Evolutionary conservation across 176 grass and related monocot genomes (phyloP).

Genomic region (Raddia guianensis): DNA sequence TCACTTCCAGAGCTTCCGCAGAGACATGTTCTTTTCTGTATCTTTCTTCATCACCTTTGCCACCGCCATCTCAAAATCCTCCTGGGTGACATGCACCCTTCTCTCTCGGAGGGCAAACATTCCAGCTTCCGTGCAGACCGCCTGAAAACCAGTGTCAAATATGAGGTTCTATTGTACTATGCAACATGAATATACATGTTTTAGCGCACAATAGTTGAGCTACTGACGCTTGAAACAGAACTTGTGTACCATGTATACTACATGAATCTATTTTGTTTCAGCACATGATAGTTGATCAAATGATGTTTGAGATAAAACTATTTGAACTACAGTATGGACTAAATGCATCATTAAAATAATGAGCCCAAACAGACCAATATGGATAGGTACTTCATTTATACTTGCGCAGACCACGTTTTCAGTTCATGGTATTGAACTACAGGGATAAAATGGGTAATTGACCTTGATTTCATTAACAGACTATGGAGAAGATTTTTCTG

Average conservation of each 20-base stretch:
- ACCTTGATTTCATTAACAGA: neutral
- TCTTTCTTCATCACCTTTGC: constrained; percentile 86
- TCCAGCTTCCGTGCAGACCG: constrained; percentile 76
- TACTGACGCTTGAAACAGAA: neutral
- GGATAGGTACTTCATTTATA: neutral
- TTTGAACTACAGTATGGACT: neutral
- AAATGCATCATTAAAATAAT: neutral
- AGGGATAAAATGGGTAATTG: neutral
- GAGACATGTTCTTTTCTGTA: constrained; percentile 78
- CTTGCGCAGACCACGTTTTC: neutral
- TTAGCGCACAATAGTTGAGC: neutral
- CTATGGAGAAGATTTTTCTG: neutral
- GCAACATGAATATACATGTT: neutral
- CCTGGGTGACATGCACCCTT: constrained; percentile 75
- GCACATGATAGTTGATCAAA: neutral
- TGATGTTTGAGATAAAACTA: neutral
- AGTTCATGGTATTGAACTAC: neutral
- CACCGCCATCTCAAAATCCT: constrained; percentile 84
- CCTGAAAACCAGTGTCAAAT: constrained; percentile 45
- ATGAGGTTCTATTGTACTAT: neutral
- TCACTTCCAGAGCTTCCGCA: constrained; percentile 86
- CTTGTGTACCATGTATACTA: neutral
- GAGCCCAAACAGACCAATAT: neutral
- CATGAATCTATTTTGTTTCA: neutral
- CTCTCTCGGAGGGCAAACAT: constrained; percentile 81